phyloP scores from a whole-genome alignment of 305 asterid species.

The Fraxinus ornus region DNA sequence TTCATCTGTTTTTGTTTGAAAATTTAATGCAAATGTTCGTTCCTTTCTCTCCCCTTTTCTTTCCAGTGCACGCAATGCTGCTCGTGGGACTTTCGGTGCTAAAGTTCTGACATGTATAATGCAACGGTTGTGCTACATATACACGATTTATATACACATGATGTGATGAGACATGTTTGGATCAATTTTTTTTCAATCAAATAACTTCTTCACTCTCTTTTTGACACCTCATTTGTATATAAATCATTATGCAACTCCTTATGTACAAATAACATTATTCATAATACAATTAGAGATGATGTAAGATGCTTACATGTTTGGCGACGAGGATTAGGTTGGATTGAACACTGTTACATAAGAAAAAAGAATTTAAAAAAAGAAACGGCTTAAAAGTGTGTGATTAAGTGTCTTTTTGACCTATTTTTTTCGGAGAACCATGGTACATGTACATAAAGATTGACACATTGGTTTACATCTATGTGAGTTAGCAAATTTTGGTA shows the following conservation, averaged over 20 bases:
- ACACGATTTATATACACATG: neutral
- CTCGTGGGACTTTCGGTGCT: neutral
- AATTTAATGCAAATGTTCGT: neutral
- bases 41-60: neutral
- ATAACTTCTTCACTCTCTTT: neutral
- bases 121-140: neutral
- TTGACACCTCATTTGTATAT: neutral
- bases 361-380: neutral
- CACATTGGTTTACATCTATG: no score
- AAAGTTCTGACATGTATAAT: neutral
- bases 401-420: neutral
- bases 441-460: no score
- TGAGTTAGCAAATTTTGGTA: no score
- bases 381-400: neutral
- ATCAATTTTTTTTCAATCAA: neutral
- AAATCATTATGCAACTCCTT: neutral
- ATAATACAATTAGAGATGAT: neutral
- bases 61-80: neutral
- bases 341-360: neutral
- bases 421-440: no score
- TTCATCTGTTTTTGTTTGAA: neutral
- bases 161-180: neutral
- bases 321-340: neutral
- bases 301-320: neutral
- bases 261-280: neutral